Base-by-base conservation (phyloP, 495 filamentous ascomycete genomes). In the Penicillium odoratum region DNA sequence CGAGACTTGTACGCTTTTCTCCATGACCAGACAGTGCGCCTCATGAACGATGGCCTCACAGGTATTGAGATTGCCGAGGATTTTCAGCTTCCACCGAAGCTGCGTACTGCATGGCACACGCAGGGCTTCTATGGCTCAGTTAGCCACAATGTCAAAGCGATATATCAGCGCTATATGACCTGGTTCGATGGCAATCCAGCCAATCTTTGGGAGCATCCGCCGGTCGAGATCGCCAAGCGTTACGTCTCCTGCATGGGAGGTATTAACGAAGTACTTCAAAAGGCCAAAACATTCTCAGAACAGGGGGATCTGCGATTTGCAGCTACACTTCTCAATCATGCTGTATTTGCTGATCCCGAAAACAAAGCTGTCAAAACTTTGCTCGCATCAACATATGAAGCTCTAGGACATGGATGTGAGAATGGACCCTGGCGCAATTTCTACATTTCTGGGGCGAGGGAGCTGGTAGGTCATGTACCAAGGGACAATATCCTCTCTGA, bases 141-240 rank as follows among this genome's bases (percentile, higher is more conserved):
- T 21, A 74, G 65, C 40, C 73, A 76, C 31, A 76, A 74, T 48
- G 63, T 76, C 28, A 76, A 74, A 52, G 73, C 49, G 5, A 71
- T 76, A 26, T 76, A 76, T 44, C 62, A 74, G 31, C 68, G 70
- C 1, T 76, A 76, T 46, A 69, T 67, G 61, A 69, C 66, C 5
- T 76, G 69, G 73, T 76, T 69, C 48, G 70, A 76, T 55, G 70
- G 73, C 0, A 69, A 71, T 26, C 68, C 71, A 0, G 69, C 60
- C 4, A 57, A 76, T 57, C 55, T 74, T 5, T 76, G 73, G 73
- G 59, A 73, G 49, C 55, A 68, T 40, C 52, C 71, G 0, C 66
- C 73, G 0, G 49, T 51, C 1, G 68, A 66, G 26, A 58, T 51
- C n/a, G 71, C 57, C 0, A 49, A 45, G n/a, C 59, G 69, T 5